Evolutionary conservation across 805 yeast species (phyloP), one percentile per base, ranked within the genome.

Genomic region (Cephaloascus albidus): DNA sequence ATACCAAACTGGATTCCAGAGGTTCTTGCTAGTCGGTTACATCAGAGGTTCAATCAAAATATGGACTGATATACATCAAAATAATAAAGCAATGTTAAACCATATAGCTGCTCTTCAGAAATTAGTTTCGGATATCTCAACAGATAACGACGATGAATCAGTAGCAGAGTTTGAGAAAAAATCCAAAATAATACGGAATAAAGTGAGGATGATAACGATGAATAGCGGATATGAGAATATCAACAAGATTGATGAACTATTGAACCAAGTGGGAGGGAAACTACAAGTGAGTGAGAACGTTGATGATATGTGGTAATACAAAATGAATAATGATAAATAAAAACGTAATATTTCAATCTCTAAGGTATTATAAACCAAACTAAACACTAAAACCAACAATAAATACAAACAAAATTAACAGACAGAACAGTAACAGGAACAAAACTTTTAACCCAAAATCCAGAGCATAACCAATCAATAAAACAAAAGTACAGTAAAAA

Each of bases 1-100:
- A 0, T 68, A 78, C 34, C 93, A 83, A 52, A 79, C 84, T 0
- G 87, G 86, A 0, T 82, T 77, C 49, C 93, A 83, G 55, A 60
- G 85, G 42, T 81, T 74, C 49, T 47, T 85, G 2, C 53, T 85
- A 0, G 53, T 88, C 1, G 97, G 97, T 0, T 79, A 84, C 40
- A 65, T 82, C 32, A 54, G 68, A 40, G 79, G 83, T 15, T 49
- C 80, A 33, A 53, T 73, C 17, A 57, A 59, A 14, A 52, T 58
- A 5, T 59, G 78, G 68, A 57, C 20, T 4, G 37, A 51, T 16
- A 28, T 37, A 6, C 41, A 53, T 20, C 19, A 50, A 33, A 41
- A 40, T 8, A 26, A 44, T 3, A 38, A 45, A 3, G 45, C 45
- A 3, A 37, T 40, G 4, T 18, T 45, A 15, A 43, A 52, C 1